Percentiles rank a stretch among this genome's conserved stretches.
phyloP scores from a whole-genome alignment of 805 yeast genomes.

The Yamadazyma takamatsuzukensis region DNA sequence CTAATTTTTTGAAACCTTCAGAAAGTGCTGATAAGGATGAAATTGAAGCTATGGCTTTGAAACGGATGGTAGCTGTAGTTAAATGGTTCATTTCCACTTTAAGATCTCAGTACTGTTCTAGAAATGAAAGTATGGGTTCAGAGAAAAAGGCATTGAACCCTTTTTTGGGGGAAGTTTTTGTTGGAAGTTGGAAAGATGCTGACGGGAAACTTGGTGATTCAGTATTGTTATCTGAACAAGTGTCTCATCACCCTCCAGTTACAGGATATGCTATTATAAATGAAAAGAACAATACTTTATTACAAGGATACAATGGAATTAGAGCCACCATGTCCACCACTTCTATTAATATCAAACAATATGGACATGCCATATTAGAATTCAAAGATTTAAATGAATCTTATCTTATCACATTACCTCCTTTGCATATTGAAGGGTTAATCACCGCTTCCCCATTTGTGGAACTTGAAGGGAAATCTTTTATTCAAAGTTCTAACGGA shows the following conservation, averaged over 20 bases:
- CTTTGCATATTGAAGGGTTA: conserved; percentile 92
- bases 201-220: conserved; percentile 68
- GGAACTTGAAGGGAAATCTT: conserved; percentile 87
- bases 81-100: conserved; percentile 90
- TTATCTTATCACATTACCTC: conserved; percentile 85
- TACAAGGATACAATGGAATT: conserved; percentile 89
- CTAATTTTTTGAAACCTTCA: conserved; percentile 48
- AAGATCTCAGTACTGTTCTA: conserved; percentile 88
- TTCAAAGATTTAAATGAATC: conserved; percentile 60
- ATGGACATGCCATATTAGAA: conserved; percentile 80
- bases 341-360: conserved; percentile 83
- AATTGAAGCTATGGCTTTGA: conserved; percentile 43
- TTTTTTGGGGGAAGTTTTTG: conserved; percentile 89
- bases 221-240: conserved; percentile 81
- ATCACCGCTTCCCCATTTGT: conserved; percentile 90
- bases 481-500: conserved; percentile 79
- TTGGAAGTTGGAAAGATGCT: conserved; percentile 76
- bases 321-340: conserved; percentile 79
- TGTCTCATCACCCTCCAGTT: conserved; percentile 95
- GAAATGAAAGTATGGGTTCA: conserved; percentile 88
- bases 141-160: conserved; percentile 98
- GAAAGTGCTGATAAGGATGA: conserved; percentile 36
- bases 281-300: conserved; percentile 59
- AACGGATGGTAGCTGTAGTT: conserved; percentile 76
- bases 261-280: conserved; percentile 88